Evolutionary conservation across 441 rosid species (phyloP), one percentile per base, ranked within the genome.

Genomic region (Flueggea neowawraea): DNA sequence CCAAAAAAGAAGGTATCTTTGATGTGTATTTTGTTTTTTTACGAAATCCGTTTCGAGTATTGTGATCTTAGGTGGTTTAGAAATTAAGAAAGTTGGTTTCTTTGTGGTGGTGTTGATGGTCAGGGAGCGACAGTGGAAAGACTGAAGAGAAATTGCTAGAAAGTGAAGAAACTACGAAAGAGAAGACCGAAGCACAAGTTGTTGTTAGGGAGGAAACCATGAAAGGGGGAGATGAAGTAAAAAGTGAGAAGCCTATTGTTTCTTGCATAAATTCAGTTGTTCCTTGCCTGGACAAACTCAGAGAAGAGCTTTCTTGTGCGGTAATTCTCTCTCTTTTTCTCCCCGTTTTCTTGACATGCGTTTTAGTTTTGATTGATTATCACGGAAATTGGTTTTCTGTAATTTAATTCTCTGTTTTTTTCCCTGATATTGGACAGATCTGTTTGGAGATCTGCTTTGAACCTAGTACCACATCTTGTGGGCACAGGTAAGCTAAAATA

Each of bases 381-480:
- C 31, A 51, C 58, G 57, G 47, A 60, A 12, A 2, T 14, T 68
- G 51, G 59, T 54, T 56, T 65, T 14, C 32, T 17, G 16, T 8
- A 47, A 15, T 1, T 16, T 31, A 8, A 10, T 31, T 12, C 12
- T n/a, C 33, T 48, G n/a, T 31, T 17, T 12, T 48, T 51, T 43
- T 33, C 4, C 57, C 62, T 52, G 52, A 41, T 51, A 7, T 58
- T 55, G 69, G 57, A 60, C 86, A 95, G 99, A 88, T 95, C 54
- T 91, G 99, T 73, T 73, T 95, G 64, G 99, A 95, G 75, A 86
- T 95, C 58, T 95, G 99, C 78, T 95, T 60, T 72, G 99, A 91
- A 72, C 99, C 99, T 1, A 91, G 96, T 54, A 91, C 97, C 67
- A 95, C 99, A 63, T 66, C 97, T 70, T 91, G 97, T 74, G 97